These are phyloP conservation scores for Monoraphidium neglectum DNA, from an alignment of 139 green algal genomes.

Conservation along the genomic window DNA sequence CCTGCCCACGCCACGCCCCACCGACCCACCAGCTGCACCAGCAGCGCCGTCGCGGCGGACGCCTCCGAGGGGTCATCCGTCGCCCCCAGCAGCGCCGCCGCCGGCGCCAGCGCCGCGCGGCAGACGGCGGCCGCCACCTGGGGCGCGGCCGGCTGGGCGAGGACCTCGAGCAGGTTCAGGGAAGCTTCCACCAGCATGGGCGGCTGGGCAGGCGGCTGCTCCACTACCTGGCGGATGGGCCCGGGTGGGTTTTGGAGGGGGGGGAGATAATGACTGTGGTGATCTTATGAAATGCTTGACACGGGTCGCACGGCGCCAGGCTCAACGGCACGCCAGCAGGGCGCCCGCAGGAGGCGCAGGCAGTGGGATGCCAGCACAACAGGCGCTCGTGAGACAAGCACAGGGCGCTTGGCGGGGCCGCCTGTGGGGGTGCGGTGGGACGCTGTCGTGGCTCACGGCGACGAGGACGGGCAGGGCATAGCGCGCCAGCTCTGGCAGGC, in stretches of 20 bases:
- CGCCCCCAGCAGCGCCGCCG: background rate
- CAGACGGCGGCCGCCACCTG: slow-evolving; percentile 37
- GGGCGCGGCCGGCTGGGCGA: slow-evolving; percentile 34
- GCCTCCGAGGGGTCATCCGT: background rate
- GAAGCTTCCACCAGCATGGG: slow-evolving; percentile 51
- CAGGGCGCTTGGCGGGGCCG: no score
- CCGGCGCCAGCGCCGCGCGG: slow-evolving; percentile 22
- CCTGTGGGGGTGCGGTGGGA: no score
- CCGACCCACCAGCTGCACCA: slow-evolving; percentile 36
- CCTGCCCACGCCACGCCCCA: slow-evolving; percentile 13
- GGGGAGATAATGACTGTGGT: no score
- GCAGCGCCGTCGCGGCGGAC: slow-evolving; percentile 18
- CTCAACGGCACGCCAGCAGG: no score
- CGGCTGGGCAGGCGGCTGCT: slow-evolving; percentile 23
- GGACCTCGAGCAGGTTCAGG: slow-evolving; percentile 56
- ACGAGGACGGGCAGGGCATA: slow-evolving; percentile 45
- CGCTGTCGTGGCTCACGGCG: slow-evolving; percentile 21
- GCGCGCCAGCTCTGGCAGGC: slow-evolving; percentile 36
- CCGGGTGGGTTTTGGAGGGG: no score
- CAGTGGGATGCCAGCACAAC: no score
- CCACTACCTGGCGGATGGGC: background rate
- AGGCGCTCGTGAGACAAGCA: no score
- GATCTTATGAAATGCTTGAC: no score
- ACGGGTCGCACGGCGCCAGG: no score
- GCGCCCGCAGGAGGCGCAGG: no score